A percentile compares a stretch with the other conserved stretches of the same genome.
phyloP scores from a whole-genome alignment of 2,329 filamentous ascomycete genomes.

The Didymella pinodella region DNA sequence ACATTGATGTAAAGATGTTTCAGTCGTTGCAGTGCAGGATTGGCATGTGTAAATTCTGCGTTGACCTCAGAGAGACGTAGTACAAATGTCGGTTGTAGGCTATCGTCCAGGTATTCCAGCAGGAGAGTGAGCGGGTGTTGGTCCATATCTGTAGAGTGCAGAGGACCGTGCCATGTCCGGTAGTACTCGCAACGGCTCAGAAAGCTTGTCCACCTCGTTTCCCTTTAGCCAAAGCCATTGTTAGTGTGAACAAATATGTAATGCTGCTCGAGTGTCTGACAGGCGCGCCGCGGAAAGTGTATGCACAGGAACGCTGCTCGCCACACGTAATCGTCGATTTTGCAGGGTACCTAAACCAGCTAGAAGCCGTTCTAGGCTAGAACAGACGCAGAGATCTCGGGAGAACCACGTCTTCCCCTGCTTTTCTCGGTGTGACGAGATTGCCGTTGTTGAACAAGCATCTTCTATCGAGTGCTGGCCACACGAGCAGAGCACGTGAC shows the following conservation, averaged over 20 bases:
- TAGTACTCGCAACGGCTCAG: not conserved
- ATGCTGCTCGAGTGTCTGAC: not conserved
- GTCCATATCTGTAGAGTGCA: not conserved
- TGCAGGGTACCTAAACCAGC: not conserved
- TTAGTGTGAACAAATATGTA: not conserved
- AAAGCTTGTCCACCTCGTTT: not conserved
- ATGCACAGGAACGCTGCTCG: not conserved
- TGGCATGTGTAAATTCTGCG: constrained; percentile 4
- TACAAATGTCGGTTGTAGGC: constrained; percentile 12
- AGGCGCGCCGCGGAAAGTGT: constrained; percentile 1
- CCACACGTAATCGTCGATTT: constrained; percentile 6
- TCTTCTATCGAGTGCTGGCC: too few relatives aligned
- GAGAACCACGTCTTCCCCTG: not conserved
- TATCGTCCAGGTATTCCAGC: constrained; percentile 14
- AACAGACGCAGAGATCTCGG: not conserved
- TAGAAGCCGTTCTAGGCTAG: constrained; percentile 5
- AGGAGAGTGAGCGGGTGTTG: constrained; percentile 14
- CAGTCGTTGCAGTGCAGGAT: constrained; percentile 8
- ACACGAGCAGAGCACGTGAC: not conserved
- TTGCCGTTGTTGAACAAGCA: not conserved
- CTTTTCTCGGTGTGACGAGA: not conserved
- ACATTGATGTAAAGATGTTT: constrained; percentile 1
- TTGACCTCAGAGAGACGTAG: not conserved
- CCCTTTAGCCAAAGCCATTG: not conserved
- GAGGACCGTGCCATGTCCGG: not conserved